A percentile compares a stretch with the other conserved stretches of the same genome.
Evolutionary conservation across 2,329 filamentous ascomycete species (phyloP).

Genomic region (Capronia epimyces): DNA sequence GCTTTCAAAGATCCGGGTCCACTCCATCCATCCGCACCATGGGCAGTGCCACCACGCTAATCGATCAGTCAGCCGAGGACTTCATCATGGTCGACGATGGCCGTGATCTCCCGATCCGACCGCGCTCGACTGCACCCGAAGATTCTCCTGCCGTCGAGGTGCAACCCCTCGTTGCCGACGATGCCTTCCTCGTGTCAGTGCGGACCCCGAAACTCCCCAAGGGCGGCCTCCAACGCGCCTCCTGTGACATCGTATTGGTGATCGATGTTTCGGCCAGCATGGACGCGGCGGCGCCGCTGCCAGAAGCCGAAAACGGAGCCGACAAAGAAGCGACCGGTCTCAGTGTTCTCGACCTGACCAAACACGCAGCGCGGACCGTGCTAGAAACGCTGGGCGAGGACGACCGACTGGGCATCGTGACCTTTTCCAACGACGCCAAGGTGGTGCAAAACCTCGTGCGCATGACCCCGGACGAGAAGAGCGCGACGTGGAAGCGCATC

Average conservation of each 20-base stretch:
- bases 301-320: conserved; percentile 32
- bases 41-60: neutral
- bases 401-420: conserved; percentile 56
- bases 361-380: conserved; percentile 56
- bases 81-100: conserved; percentile 13
- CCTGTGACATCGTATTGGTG: conserved; percentile 57
- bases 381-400: conserved; percentile 51
- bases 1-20: no score
- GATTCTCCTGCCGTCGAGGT: conserved; percentile 15
- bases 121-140: neutral
- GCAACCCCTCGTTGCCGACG: conserved; percentile 18
- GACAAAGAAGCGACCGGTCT: conserved; percentile 47
- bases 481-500: conserved; percentile 40
- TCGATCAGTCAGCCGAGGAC: conserved; percentile 1
- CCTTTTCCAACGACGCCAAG: conserved; percentile 44
- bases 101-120: conserved; percentile 7
- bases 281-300: conserved; percentile 44
- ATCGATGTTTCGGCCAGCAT: conserved; percentile 60
- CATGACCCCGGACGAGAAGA: conserved; percentile 49
- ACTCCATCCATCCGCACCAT: neutral
- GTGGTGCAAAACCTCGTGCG: conserved; percentile 44
- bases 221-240: conserved; percentile 34
- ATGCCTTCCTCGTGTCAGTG: conserved; percentile 27
- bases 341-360: conserved; percentile 54
- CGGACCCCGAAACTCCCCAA: conserved; percentile 26